Evolutionary conservation across 75 land plant species (phyloP).

Genomic region (Azolla pinnata): DNA sequence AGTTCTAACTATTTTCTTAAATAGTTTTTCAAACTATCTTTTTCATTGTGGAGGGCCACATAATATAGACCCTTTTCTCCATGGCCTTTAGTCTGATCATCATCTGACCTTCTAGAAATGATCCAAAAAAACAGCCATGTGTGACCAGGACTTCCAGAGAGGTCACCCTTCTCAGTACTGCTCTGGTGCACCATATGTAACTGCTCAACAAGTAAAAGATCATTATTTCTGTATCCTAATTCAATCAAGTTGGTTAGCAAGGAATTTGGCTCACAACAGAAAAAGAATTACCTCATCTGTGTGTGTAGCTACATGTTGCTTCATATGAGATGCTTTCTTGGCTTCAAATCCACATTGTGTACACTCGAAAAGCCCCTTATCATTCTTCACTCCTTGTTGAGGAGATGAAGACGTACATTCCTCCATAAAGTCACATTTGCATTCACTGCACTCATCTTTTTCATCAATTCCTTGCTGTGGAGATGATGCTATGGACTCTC

Average conservation of each 20-base stretch:
- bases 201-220: background rate
- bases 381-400: too few species aligned
- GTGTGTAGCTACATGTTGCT: conserved; percentile 12
- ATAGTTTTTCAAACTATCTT: background rate
- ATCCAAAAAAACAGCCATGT: conserved; percentile 1
- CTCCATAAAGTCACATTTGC: too few species aligned
- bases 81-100: background rate
- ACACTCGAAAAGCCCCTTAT: conserved; percentile 1
- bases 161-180: conserved; percentile 14
- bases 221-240: too few species aligned
- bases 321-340: conserved; percentile 1
- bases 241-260: too few species aligned
- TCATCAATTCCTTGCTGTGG: too few species aligned
- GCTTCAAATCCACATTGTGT: conserved; percentile 1
- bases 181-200: conserved; percentile 11
- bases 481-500: too few species aligned
- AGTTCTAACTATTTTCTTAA: too few species aligned
- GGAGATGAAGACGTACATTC: too few species aligned
- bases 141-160: conserved; percentile 18
- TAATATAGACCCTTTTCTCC: background rate
- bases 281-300: conserved; percentile 4
- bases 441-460: too few species aligned
- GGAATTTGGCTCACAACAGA: too few species aligned
- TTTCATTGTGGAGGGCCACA: background rate
- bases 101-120: conserved; percentile 1